phyloP scores from a whole-genome alignment of 2,329 filamentous ascomycete species.

The Calonectria fujianensis region DNA sequence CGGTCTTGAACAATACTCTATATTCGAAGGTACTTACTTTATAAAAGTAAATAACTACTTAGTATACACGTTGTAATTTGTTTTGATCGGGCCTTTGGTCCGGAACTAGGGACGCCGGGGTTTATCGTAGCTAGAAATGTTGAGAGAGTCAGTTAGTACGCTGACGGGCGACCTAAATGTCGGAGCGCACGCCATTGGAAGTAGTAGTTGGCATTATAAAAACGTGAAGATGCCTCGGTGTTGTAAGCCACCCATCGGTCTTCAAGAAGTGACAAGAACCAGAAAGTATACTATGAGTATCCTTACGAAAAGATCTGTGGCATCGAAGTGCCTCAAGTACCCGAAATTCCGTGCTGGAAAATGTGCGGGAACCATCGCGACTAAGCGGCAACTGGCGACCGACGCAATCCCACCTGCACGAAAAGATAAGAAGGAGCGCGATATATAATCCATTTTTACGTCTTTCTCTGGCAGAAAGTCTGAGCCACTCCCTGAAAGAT shows the following conservation, averaged over 20 bases:
- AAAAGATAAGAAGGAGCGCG: not conserved
- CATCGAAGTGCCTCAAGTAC: not conserved
- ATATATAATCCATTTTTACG: not conserved
- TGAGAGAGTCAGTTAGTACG: not conserved
- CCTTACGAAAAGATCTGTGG: not conserved
- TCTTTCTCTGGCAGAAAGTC: not conserved
- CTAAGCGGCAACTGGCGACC: not conserved
- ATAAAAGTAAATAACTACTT: too few relatives aligned
- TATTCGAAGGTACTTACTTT: too few relatives aligned
- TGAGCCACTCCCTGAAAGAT: not conserved
- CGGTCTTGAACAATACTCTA: too few relatives aligned
- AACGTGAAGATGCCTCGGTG: not conserved
- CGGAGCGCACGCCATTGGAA: not conserved
- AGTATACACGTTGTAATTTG: not conserved
- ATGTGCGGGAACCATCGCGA: not conserved
- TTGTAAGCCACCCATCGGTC: not conserved
- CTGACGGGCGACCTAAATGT: not conserved
- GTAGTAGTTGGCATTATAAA: not conserved
- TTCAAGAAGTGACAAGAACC: not conserved
- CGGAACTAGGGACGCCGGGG: not conserved
- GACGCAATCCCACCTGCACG: not conserved
- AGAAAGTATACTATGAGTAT: not conserved
- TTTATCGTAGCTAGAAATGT: not conserved
- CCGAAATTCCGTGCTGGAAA: not conserved
- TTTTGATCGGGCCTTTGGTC: not conserved